These are phyloP conservation scores for Aspergillus kassunensis DNA, from an alignment of 495 filamentous ascomycete species.

Conservation along the genomic window DNA sequence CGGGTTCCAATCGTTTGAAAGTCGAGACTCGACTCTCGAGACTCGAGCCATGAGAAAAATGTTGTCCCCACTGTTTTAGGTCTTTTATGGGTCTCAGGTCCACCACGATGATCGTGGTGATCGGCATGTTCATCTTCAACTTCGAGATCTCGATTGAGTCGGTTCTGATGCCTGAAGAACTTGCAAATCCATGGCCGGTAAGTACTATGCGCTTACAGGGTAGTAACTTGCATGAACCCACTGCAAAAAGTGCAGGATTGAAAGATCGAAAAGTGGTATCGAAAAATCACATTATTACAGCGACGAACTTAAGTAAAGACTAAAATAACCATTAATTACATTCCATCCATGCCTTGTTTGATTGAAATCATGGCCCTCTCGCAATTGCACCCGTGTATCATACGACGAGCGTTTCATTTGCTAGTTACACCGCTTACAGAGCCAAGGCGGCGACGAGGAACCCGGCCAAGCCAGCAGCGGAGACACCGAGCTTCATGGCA, in stretches of 20 bases:
- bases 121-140: neutral
- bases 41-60: too few species aligned
- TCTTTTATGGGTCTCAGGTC: too few species aligned
- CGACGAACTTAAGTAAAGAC: conserved; percentile 6
- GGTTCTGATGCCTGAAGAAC: too few species aligned
- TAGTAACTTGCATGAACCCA: too few species aligned
- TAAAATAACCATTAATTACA: conserved; percentile 16
- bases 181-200: too few species aligned
- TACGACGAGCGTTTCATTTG: neutral
- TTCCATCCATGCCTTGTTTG: conserved; percentile 8
- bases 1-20: too few species aligned
- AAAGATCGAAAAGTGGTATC: conserved; percentile 7
- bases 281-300: conserved; percentile 3
- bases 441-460: conserved; percentile 35
- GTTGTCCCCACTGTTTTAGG: too few species aligned
- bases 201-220: too few species aligned
- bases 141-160: neutral
- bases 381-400: neutral
- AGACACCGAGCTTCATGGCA: conserved; percentile 36
- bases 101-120: too few species aligned
- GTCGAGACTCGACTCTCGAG: too few species aligned
- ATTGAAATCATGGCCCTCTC: conserved; percentile 6
- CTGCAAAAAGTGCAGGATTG: too few species aligned
- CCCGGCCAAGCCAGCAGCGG: conserved; percentile 35
- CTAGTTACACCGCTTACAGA: conserved; percentile 24